Evolutionary conservation across 2,329 filamentous ascomycete genomes (phyloP), one percentile per base, ranked within the genome.

Genomic region (Pyrenophora tritici-repentis): DNA sequence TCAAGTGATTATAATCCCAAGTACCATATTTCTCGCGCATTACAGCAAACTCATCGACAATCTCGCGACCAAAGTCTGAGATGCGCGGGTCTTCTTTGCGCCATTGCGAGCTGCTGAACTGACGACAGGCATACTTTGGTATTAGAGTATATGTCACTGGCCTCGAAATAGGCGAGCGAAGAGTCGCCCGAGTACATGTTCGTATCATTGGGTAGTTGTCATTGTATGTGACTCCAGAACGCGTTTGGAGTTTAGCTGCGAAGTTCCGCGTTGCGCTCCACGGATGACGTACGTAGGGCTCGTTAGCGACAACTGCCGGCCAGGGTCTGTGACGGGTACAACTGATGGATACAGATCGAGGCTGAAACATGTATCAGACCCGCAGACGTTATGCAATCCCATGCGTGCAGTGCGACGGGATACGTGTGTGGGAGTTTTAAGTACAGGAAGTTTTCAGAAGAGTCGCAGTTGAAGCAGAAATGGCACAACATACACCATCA

Each of bases 11-110:
- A 5, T 5, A 20, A 18, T 20, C 14, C 13, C 14, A 3, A 0
- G 20, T 67, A 83, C 83, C 73, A 68, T 89, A 89, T 49, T 78
- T 73, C 12, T 82, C 76, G 40, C 81, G 77, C 42, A 88, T 75
- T 6, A 76, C 74, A 5, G 85, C 84, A 69, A 83, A 88, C 60
- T 87, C 81, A 68, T 87, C 83, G 58, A 79, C 74, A 58, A 87
- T 84, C 39, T 69, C 64, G 41, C 76, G 77, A 18, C 81, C 83
- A 35, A 83, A 65, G 42, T 80, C 74, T 47, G 77, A 75, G 31
- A 83, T 67, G 42, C 79, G 79, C 14, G 80, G 79, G 58, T 83
- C 81, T 46, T 75, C 66, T 46, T 53, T 62, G 42, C 55, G 58
- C 56, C 49, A 60, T 57, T 43, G 47, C 20, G 59, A 59, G 26